A percentile compares a stretch with the other conserved stretches of the same genome.
Evolutionary conservation across 129 eudicot species (phyloP).

Genomic region (Lonicera japonica): DNA sequence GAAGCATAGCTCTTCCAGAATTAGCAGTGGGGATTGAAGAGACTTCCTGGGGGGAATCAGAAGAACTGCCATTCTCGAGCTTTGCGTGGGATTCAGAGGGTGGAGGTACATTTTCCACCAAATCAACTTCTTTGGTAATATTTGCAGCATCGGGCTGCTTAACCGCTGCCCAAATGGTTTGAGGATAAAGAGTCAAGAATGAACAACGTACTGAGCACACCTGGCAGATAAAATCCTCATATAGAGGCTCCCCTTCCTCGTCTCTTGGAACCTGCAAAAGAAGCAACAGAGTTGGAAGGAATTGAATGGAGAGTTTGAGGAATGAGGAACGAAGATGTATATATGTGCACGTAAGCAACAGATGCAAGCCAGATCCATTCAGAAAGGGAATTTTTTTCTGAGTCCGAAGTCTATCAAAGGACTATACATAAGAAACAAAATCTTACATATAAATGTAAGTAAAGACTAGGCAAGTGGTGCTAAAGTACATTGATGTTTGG

Average conservation of each 20-base stretch:
- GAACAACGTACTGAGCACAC: conserved; percentile 55
- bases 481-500: too few species aligned
- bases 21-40: conserved; percentile 4
- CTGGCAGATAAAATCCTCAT: conserved; percentile 85
- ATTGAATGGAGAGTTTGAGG: too few species aligned
- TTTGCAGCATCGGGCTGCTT: conserved; percentile 25
- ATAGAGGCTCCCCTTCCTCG: conserved; percentile 83
- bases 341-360: too few species aligned
- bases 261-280: conserved; percentile 68
- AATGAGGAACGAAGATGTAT: too few species aligned
- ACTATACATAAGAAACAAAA: too few species aligned
- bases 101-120: conserved; percentile 25
- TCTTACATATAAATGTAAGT: too few species aligned
- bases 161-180: conserved; percentile 36
- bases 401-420: too few species aligned
- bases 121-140: conserved; percentile 34
- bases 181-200: conserved; percentile 60
- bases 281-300: too few species aligned
- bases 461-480: too few species aligned
- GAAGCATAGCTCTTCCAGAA: conserved; percentile 14
- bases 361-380: too few species aligned
- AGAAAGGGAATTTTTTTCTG: not conserved
- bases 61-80: conserved; percentile 19
- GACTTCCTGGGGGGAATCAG: conserved; percentile 15
- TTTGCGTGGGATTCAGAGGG: conserved; percentile 26